Conservation (phyloP, 805 yeast genomes). For the Spathaspora gorwiae region DNA sequence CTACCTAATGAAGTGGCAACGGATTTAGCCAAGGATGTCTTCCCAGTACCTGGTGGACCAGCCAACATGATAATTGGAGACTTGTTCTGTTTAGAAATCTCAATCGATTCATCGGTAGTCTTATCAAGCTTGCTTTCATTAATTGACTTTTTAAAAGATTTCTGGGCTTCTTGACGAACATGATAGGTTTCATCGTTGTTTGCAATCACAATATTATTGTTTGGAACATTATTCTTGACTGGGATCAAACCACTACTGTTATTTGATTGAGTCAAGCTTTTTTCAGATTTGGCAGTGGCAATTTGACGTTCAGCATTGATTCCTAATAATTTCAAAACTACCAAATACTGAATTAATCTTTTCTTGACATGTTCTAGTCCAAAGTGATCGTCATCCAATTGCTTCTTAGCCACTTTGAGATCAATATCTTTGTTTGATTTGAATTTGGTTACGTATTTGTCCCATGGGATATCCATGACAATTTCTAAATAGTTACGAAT, state of each 20-base stretch:
- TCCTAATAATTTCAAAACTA: constrained; percentile 62
- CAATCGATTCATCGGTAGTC: constrained; percentile 7
- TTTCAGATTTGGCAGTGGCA: constrained; percentile 10
- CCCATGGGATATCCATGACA: constrained; percentile 65
- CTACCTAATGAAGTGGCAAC: constrained; percentile 72
- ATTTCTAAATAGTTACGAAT: constrained; percentile 61
- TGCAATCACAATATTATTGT: constrained; percentile 26
- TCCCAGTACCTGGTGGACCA: constrained; percentile 95
- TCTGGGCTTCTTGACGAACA: constrained; percentile 20
- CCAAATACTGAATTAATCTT: constrained; percentile 72
- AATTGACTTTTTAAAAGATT: constrained; percentile 6
- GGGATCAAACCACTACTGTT: not conserved
- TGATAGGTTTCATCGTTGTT: constrained; percentile 30
- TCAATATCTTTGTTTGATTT: constrained; percentile 44
- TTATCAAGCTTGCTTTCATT: constrained; percentile 1
- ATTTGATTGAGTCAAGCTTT: not conserved
- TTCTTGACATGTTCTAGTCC: constrained; percentile 50
- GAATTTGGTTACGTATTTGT: constrained; percentile 26
- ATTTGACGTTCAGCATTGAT: constrained; percentile 30
- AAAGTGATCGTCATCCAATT: constrained; percentile 39
- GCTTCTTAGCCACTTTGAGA: constrained; percentile 36
- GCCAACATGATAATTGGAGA: constrained; percentile 78
- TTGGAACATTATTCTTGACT: not conserved
- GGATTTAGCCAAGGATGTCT: constrained; percentile 80
- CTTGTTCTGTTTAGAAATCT: constrained; percentile 33